phyloP scores from a whole-genome alignment of 208 protist genomes.

The Leishmania major region DNA sequence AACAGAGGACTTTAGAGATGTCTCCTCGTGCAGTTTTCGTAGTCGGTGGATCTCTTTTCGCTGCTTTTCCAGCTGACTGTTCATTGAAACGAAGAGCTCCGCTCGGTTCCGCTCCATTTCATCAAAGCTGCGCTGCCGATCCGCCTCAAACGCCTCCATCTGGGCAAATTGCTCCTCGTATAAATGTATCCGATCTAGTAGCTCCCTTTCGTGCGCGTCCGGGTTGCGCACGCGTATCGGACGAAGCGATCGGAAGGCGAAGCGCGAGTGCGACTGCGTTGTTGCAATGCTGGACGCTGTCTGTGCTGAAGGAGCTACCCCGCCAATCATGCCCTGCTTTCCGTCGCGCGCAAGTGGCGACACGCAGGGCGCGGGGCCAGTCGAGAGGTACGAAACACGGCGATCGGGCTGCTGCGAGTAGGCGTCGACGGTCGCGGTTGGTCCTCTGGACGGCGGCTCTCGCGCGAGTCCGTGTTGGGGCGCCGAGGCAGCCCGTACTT shows the following conservation, averaged over 20 bases:
- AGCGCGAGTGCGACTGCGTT: slow-evolving; percentile 11
- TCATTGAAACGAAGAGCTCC: slow-evolving; percentile 82
- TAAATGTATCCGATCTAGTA: slow-evolving; percentile 60
- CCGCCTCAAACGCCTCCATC: slow-evolving; percentile 61
- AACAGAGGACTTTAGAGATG: slow-evolving; percentile 28
- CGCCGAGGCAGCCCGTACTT: slow-evolving; percentile 8
- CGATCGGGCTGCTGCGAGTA: slow-evolving; percentile 9
- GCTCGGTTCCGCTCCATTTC: slow-evolving; percentile 78
- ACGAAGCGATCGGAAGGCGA: slow-evolving; percentile 45
- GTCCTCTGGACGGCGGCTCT: not conserved
- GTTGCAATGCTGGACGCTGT: not conserved
- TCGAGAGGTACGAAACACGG: not conserved
- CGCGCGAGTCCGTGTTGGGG: slow-evolving; percentile 2
- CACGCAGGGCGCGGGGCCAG: not conserved
- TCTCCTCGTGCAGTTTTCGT: slow-evolving; percentile 28
- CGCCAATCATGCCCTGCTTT: not conserved
- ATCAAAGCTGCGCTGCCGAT: slow-evolving; percentile 66
- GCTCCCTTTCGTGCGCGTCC: slow-evolving; percentile 57
- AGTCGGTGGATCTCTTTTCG: slow-evolving; percentile 63
- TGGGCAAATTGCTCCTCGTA: slow-evolving; percentile 55
- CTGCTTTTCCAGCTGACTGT: slow-evolving; percentile 64
- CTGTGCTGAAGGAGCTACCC: not conserved
- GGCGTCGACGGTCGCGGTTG: not conserved
- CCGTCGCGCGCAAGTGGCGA: slow-evolving; percentile 27
- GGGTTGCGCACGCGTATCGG: slow-evolving; percentile 66